A percentile compares a stretch with the other conserved stretches of the same genome.
phyloP scores from a whole-genome alignment of 352 stramenopile species.

The Phytophthora sansomeana region DNA sequence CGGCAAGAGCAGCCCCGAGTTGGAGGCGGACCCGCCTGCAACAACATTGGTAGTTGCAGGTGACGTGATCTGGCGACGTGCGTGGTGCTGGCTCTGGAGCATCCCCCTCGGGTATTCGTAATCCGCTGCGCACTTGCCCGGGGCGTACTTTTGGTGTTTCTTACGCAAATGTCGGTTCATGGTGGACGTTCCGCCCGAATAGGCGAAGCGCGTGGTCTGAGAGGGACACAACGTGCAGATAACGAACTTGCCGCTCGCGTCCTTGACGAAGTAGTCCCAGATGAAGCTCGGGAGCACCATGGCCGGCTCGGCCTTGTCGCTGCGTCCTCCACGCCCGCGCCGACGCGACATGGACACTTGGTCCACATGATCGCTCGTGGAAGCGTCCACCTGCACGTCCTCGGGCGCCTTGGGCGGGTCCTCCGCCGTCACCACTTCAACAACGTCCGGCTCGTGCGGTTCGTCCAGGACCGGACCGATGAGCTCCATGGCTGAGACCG shows the following conservation, averaged over 20 bases:
- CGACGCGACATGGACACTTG: conserved; percentile 25
- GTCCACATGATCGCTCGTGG: background rate
- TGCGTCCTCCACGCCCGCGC: conserved; percentile 22
- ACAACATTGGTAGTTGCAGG: background rate
- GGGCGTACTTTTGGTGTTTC: conserved; percentile 85
- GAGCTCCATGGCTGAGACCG: conserved; percentile 29
- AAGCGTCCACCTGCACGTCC: background rate
- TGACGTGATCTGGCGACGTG: conserved; percentile 21
- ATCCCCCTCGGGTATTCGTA: conserved; percentile 61
- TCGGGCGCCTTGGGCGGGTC: conserved; percentile 21
- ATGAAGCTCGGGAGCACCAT: conserved; percentile 86
- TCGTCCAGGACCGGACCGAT: conserved; percentile 18
- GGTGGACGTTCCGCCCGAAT: conserved; percentile 83
- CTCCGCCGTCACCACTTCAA: background rate
- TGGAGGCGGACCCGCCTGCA: background rate
- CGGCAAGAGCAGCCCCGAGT: conserved; percentile 11
- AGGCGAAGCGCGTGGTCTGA: conserved; percentile 78
- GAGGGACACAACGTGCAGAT: conserved; percentile 77
- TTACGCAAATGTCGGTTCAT: conserved; percentile 87
- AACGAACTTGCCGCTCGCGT: conserved; percentile 79
- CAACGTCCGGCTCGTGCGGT: conserved; percentile 10
- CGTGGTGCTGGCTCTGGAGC: conserved; percentile 9
- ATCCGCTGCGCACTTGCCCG: conserved; percentile 74
- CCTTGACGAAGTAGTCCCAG: conserved; percentile 88
- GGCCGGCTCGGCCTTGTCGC: conserved; percentile 64